phyloP scores from a whole-genome alignment of 441 rosid genomes.

The Euphorbia schlechtendalii region DNA sequence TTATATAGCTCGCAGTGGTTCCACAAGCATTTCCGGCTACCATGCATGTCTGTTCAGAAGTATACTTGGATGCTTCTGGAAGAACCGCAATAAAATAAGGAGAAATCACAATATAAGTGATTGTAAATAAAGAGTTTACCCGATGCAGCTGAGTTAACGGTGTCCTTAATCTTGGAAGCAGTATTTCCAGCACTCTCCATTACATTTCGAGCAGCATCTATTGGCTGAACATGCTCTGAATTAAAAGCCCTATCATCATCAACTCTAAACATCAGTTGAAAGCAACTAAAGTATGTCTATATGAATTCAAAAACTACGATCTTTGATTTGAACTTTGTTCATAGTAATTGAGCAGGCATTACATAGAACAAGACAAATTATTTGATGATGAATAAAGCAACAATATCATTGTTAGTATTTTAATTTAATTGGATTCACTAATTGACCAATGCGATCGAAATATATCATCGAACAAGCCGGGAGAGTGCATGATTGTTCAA shows the following conservation, averaged over 20 bases:
- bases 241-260: conserved; percentile 31
- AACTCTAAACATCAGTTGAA: not conserved
- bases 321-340: not conserved
- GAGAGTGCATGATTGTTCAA: too few relatives aligned
- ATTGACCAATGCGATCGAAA: too few relatives aligned
- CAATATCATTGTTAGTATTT: too few relatives aligned
- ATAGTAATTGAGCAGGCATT: not conserved
- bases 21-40: conserved; percentile 17
- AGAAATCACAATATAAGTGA: not conserved
- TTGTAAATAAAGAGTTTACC: conserved; percentile 17
- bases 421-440: too few relatives aligned
- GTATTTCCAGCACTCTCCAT: conserved; percentile 27
- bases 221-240: conserved; percentile 21
- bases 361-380: not conserved
- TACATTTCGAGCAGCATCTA: conserved; percentile 22
- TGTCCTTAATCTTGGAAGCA: conserved; percentile 28
- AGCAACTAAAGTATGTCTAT: not conserved
- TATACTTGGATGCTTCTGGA: conserved; percentile 24
- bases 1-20: conserved; percentile 18
- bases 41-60: conserved; percentile 21
- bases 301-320: not conserved
- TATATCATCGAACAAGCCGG: too few relatives aligned
- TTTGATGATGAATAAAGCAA: not conserved
- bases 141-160: conserved; percentile 25
- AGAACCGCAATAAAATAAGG: not conserved